Conservation (phyloP, 768 basidiomycete species). For the Lactarius psammicola region DNA sequence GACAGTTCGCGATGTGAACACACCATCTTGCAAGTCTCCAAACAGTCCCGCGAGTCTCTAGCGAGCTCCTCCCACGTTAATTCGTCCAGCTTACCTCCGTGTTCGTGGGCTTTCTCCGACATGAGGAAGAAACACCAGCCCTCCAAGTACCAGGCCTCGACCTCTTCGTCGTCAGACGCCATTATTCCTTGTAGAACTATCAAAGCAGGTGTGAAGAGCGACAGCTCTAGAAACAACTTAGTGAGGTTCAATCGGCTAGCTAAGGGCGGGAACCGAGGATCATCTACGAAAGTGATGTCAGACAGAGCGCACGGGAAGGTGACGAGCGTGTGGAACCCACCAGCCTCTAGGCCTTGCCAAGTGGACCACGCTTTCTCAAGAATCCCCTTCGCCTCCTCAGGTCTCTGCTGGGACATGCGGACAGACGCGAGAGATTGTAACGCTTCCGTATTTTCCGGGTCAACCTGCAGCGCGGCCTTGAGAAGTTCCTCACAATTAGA, state of each 20-base stretch:
- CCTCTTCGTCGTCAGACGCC: slow-evolving; percentile 77
- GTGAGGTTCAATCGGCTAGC: slow-evolving; percentile 69
- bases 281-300: slow-evolving; percentile 44
- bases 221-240: slow-evolving; percentile 80
- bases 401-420: slow-evolving; percentile 80
- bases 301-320: background rate
- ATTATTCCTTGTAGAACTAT: slow-evolving; percentile 76
- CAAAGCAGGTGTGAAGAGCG: slow-evolving; percentile 67
- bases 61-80: slow-evolving; percentile 76
- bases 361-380: slow-evolving; percentile 64
- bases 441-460: slow-evolving; percentile 75
- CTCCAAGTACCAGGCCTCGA: slow-evolving; percentile 93
- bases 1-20: slow-evolving; percentile 31
- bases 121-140: slow-evolving; percentile 92
- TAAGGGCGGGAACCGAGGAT: slow-evolving; percentile 66
- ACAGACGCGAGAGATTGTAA: slow-evolving; percentile 81
- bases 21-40: slow-evolving; percentile 81
- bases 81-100: slow-evolving; percentile 44
- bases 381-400: slow-evolving; percentile 74
- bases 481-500: slow-evolving; percentile 79
- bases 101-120: slow-evolving; percentile 67
- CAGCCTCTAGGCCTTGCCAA: slow-evolving; percentile 68
- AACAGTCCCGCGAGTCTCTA: slow-evolving; percentile 72
- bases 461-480: slow-evolving; percentile 64
- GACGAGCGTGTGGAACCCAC: slow-evolving; percentile 32